Evolutionary conservation across 2,329 filamentous ascomycete genomes (phyloP), one percentile per base, ranked within the genome.

Genomic region (Alternaria ethzedia): DNA sequence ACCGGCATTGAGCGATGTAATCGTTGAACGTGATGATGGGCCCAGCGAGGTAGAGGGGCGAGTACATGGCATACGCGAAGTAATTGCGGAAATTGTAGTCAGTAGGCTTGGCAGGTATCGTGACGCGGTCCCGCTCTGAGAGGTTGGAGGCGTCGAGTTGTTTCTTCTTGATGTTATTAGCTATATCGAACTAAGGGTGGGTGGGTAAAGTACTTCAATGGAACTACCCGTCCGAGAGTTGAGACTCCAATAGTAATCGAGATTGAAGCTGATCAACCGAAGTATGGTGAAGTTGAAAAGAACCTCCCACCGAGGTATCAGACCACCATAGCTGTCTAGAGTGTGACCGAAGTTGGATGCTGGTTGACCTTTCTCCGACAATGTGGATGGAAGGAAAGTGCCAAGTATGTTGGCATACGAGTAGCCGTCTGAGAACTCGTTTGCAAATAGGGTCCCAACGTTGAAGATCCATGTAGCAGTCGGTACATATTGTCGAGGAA

Each of bases 11-110:
- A 0, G 92, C 91, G 66, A 98, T 90, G 83, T 96, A 99, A 83
- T 99, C 96, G 81, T 99, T 99, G 84, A 98, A 99, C 12, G 94
- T 98, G 65, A 99, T 79, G 74, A 99, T 97, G 1, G 96, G 96
- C 0, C 96, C 96, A 0, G 94, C 88, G 30, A 99, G 86, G 80
- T 98, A 99, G 1, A 99, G 87, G 0, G 96, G 96, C 2, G 94
- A 93, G 77, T 99, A 99, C 62, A 98, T 87, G 43, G 90, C 84
- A 78, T 97, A 99, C 47, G 92, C 94, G 49, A 97, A 78, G 79
- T 97, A 98, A 81, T 96, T 97, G 68, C 90, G 89, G 81, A 96
- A 93, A 23, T 83, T 88, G 76, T 89, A 99, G 75, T 96, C 91
- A 26, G 82, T 79, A 1, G 87, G 79, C 50, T 88, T 86, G 5